Evolutionary conservation across 257 asterid genomes (phyloP).

Genomic region (Eustoma russellianum): DNA sequence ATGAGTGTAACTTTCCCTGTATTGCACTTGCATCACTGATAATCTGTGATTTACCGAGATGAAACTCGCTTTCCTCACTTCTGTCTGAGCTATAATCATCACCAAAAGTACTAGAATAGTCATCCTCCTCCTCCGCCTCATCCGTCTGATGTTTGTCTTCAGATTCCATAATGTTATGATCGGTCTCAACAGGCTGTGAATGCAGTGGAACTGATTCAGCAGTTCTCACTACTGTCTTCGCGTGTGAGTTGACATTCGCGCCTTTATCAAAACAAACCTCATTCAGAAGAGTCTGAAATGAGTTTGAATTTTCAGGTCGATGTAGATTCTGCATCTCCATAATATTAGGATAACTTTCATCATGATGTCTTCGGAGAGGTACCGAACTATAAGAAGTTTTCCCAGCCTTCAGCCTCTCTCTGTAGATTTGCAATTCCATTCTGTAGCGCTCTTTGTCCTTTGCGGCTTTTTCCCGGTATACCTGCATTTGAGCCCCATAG

Average conservation of each 20-base stretch:
- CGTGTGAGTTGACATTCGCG: not conserved
- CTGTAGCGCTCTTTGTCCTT: conserved; percentile 71
- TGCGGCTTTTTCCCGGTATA: conserved; percentile 65
- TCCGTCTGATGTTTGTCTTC: not conserved
- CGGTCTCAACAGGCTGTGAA: not conserved
- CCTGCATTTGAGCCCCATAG: conserved; percentile 22
- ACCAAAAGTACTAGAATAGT: not conserved
- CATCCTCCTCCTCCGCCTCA: no score
- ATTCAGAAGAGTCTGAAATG: conserved; percentile 12
- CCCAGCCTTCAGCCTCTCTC: conserved; percentile 37
- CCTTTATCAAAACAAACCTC: not conserved
- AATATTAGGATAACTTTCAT: conserved; percentile 8
- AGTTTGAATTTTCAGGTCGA: conserved; percentile 13
- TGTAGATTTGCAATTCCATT: conserved; percentile 59
- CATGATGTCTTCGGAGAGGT: conserved; percentile 23
- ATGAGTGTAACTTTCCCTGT: no score
- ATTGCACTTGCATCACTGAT: no score
- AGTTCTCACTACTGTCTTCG: not conserved
- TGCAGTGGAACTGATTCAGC: not conserved
- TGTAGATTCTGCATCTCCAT: conserved; percentile 8
- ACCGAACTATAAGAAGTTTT: conserved; percentile 11
- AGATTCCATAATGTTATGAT: not conserved
- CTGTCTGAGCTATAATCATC: not conserved
- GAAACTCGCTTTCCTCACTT: not conserved
- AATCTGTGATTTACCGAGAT: not conserved